Percentiles rank a stretch among this genome's conserved stretches.
Evolutionary conservation across 2,329 filamentous ascomycete genomes (phyloP).

Genomic region (Colletotrichum euphorbiae): DNA sequence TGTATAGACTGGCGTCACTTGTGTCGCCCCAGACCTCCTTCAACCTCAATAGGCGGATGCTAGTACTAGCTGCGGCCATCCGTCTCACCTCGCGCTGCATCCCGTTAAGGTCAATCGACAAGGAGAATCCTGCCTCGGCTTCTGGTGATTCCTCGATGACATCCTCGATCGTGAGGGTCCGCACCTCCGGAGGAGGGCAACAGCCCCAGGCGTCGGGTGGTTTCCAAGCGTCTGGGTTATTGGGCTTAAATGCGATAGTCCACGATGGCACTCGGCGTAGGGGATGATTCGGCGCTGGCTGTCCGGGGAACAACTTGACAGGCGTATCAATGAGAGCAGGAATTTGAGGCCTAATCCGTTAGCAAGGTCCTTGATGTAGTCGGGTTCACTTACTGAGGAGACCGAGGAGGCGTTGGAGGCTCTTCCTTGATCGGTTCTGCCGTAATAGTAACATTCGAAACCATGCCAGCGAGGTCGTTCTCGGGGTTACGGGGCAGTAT

Average conservation of each 20-base stretch:
- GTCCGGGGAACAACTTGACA: slow-evolving; percentile 36
- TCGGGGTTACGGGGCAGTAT: slow-evolving; percentile 49
- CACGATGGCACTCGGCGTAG: slow-evolving; percentile 33
- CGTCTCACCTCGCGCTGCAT: slow-evolving; percentile 66
- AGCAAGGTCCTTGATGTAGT: background rate
- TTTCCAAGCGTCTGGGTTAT: slow-evolving; percentile 58
- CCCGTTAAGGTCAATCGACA: slow-evolving; percentile 44
- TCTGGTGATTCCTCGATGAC: slow-evolving; percentile 39
- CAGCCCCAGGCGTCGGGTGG: slow-evolving; percentile 58
- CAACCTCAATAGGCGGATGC: slow-evolving; percentile 65
- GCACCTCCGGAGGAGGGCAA: slow-evolving; percentile 44
- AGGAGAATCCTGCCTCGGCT: slow-evolving; percentile 42
- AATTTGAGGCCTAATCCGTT: slow-evolving; percentile 13
- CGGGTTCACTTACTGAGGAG: slow-evolving; percentile 46
- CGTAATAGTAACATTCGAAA: slow-evolving; percentile 54
- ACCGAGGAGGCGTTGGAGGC: slow-evolving; percentile 46
- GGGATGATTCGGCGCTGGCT: slow-evolving; percentile 21
- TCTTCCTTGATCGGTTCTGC: slow-evolving; percentile 45
- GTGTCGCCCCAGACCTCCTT: slow-evolving; percentile 62
- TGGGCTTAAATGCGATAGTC: slow-evolving; percentile 46
- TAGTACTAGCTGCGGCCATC: slow-evolving; percentile 65
- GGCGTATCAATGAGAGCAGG: slow-evolving; percentile 31
- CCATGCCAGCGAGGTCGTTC: slow-evolving; percentile 48
- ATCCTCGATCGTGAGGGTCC: slow-evolving; percentile 41
- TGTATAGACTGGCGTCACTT: slow-evolving; percentile 60